Evolutionary conservation across 1,139 yeast species (phyloP).

Genomic region (Taphrina populina): DNA sequence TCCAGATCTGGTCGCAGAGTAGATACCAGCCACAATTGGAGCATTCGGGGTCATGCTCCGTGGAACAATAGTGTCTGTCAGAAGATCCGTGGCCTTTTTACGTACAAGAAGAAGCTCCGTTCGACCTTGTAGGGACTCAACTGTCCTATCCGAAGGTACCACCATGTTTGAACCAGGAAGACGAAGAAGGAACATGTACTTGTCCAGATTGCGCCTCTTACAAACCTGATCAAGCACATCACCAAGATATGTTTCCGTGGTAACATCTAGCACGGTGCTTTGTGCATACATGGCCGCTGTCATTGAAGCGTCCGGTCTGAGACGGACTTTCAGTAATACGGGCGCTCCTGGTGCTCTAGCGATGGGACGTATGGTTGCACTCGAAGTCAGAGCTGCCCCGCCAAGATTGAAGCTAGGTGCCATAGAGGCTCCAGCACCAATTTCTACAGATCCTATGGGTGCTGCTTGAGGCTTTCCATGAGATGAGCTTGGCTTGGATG

Average conservation of each 20-base stretch:
- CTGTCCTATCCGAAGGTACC: conserved; percentile 37
- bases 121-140: conserved; percentile 36
- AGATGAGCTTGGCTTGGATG: conserved; percentile 11
- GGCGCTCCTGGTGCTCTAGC: conserved; percentile 34
- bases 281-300: conserved; percentile 12
- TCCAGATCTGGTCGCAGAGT: conserved; percentile 3
- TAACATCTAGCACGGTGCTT: conserved; percentile 32
- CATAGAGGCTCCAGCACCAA: neutral
- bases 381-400: too few relatives aligned
- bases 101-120: conserved; percentile 36
- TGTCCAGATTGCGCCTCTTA: conserved; percentile 44
- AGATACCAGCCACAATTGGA: conserved; percentile 13
- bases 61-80: conserved; percentile 11
- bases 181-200: conserved; percentile 45
- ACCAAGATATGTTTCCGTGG: conserved; percentile 40
- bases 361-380: neutral
- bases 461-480: neutral
- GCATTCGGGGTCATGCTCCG: conserved; percentile 32
- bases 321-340: conserved; percentile 22
- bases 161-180: conserved; percentile 42
- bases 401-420: too few relatives aligned
- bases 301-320: conserved; percentile 17
- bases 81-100: conserved; percentile 8
- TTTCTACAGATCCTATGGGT: neutral
- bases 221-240: conserved; percentile 45